Percentiles rank a stretch among this genome's conserved stretches.
These are phyloP conservation scores for Globisporangium paddicum DNA, from an alignment of 352 stramenopile species.

Conservation along the genomic window DNA sequence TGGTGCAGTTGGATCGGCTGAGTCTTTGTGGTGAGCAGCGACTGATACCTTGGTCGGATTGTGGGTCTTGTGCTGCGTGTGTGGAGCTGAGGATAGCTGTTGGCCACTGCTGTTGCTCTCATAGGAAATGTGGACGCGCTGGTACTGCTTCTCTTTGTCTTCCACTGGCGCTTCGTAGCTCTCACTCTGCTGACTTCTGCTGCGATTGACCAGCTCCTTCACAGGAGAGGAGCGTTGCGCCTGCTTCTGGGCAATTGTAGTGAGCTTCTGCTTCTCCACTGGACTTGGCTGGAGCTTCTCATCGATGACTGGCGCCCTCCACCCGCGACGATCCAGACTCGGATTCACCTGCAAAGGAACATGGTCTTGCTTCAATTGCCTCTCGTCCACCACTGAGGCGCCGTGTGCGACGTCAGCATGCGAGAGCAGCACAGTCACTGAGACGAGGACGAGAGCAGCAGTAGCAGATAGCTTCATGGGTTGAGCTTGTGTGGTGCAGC, in stretches of 20 bases:
- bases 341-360: not conserved
- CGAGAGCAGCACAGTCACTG: not conserved
- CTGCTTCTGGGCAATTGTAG: not conserved
- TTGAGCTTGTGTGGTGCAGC: not conserved
- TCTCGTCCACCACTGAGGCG: not conserved
- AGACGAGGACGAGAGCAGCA: not conserved
- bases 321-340: not conserved
- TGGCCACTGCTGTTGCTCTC: not conserved
- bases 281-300: not conserved
- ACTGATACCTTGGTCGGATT: not conserved
- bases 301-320: slow-evolving; percentile 8
- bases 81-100: not conserved
- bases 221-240: not conserved
- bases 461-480: not conserved
- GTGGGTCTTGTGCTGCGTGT: not conserved
- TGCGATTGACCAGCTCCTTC: not conserved
- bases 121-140: not conserved
- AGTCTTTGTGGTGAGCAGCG: not conserved
- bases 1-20: not conserved
- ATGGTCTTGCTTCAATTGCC: not conserved
- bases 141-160: not conserved
- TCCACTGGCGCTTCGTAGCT: not conserved
- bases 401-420: not conserved
- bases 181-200: not conserved
- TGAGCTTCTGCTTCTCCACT: not conserved